phyloP scores from a whole-genome alignment of 1,284 basidiomycete genomes.

The Melampsora americana region DNA sequence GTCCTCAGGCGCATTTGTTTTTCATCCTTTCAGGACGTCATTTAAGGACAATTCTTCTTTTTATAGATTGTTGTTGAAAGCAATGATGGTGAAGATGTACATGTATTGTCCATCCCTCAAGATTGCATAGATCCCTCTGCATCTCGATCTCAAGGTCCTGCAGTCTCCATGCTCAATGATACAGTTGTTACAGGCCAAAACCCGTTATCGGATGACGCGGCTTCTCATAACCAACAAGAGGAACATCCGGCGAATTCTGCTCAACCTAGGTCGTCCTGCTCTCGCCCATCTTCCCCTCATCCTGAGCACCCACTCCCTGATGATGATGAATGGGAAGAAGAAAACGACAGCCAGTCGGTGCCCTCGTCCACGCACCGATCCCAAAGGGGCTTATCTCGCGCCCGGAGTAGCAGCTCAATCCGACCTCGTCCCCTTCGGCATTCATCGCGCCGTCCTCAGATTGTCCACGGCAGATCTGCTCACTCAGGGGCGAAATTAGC shows the following conservation, averaged over 20 bases:
- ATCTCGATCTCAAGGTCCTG: constrained; percentile 1
- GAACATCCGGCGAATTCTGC: neutral
- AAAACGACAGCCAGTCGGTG: neutral
- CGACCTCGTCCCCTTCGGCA: constrained; percentile 5
- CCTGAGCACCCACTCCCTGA: neutral
- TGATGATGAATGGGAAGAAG: constrained; percentile 38
- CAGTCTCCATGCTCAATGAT: constrained; percentile 2
- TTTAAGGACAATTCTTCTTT: neutral
- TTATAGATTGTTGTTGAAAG: constrained; percentile 34
- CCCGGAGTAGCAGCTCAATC: neutral
- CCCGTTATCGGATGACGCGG: neutral
- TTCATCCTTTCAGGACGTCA: neutral
- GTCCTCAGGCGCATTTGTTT: neutral
- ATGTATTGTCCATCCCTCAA: constrained; percentile 10
- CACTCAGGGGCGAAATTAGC: neutral
- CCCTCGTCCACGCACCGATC: neutral
- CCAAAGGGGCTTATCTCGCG: neutral
- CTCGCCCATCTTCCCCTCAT: neutral
- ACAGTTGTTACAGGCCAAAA: neutral
- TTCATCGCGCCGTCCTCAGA: constrained; percentile 7
- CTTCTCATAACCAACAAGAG: neutral
- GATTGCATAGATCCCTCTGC: neutral
- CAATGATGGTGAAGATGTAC: constrained; percentile 20
- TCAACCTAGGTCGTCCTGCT: neutral
- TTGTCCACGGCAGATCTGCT: neutral